Conservation (phyloP, 192 early-diverging fungal species). For the Gryganskiella cystojenkinii region DNA sequence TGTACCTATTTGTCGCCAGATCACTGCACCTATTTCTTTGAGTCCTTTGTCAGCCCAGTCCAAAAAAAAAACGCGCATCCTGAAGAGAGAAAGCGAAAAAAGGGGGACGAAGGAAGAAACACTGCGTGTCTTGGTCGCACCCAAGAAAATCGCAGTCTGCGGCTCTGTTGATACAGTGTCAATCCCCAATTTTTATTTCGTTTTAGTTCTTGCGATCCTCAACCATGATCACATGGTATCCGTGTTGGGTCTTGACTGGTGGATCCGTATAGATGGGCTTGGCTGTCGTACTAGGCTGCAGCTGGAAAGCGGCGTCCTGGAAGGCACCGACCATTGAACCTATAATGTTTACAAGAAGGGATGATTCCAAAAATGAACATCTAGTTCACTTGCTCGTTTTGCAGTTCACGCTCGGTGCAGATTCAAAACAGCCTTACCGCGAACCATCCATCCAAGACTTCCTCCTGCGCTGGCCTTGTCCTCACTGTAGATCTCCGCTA, state of each 20-base stretch:
- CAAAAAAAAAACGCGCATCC: too few species aligned
- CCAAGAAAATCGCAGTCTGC: too few species aligned
- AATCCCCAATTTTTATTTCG: too few species aligned
- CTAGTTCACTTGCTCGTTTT: neutral
- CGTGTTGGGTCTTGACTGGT: constrained; percentile 77
- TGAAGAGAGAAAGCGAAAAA: too few species aligned
- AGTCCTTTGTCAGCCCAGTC: too few species aligned
- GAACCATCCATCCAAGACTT: constrained; percentile 79
- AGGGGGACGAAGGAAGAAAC: too few species aligned
- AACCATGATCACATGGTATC: constrained; percentile 92
- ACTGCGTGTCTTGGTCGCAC: too few species aligned
- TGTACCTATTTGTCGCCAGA: neutral
- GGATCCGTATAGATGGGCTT: constrained; percentile 77
- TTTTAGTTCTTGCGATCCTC: constrained; percentile 65
- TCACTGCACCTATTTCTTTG: too few species aligned
- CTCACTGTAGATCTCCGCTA: constrained; percentile 81
- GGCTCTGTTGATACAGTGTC: too few species aligned
- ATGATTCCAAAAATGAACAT: neutral
- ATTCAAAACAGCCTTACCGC: constrained; percentile 61
- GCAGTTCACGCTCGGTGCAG: neutral
- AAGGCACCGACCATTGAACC: constrained; percentile 73
- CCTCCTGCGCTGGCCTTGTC: constrained; percentile 88
- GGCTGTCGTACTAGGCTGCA: constrained; percentile 73
- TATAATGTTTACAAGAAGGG: neutral
- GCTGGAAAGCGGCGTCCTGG: constrained; percentile 83